Evolutionary conservation across 805 yeast genomes (phyloP), one percentile per base, ranked within the genome.

Genomic region (Teunomyces aglyptinius): DNA sequence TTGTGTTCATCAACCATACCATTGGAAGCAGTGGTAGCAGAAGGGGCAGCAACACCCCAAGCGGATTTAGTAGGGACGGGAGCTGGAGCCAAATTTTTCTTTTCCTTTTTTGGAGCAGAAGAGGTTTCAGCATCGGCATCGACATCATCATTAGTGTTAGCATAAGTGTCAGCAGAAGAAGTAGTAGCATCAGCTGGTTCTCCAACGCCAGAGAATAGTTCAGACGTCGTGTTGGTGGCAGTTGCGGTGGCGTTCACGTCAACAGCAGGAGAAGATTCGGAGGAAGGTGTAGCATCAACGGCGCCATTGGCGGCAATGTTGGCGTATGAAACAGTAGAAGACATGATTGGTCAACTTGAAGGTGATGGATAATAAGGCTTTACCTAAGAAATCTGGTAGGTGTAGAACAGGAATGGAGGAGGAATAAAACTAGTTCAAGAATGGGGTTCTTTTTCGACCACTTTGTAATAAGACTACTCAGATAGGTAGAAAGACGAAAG

Each of bases 21-120:
- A 2, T 53, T 28, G 26, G 52, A 33, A 10, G 53, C 31, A 15
- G 46, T 18, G 10, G 42, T 16, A 10, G 56, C 40, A n/a, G 50
- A 42, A 24, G 52, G 44, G 5, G 63, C 44, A 11, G 64, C 43
- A 11, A 61, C 44, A 13, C 73, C 75, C 77, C 77, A 72, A 6
- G 67, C 77, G 12, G 73, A 67, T 43, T 66, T 70, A 40, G 64
- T 46, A 7, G 77, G 77, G 44, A 72, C 75, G 1, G 77, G 77
- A 7, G 77, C 77, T 4, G 77, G 76, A 5, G 75, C 72, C 55
- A 72, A 65, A 5, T 57, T 46, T 47, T 69, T 70, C 56, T 67
- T 67, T 41, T 59, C 63, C 44, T 54, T 56, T 45, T 56, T 52
- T 39, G 53, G 35, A n/a, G 52, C 32, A 7, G 45, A 31, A 19